These are phyloP conservation scores for Gaillardinia entomophila DNA, from an alignment of 805 yeast genomes.

Conservation along the genomic window DNA sequence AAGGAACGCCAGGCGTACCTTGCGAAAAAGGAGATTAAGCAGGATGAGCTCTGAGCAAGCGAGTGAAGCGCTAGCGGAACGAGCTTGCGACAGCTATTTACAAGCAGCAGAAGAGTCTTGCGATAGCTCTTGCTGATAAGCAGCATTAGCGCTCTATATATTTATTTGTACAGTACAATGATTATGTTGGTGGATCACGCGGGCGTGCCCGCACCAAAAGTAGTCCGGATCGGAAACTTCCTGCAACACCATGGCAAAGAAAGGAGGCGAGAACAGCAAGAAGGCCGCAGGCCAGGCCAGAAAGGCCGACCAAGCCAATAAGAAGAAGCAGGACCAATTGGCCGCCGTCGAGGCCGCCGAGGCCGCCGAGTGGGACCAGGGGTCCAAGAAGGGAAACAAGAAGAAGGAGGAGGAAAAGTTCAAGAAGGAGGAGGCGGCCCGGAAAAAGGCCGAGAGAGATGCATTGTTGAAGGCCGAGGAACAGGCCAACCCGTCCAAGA, in stretches of 20 bases:
- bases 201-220: no score
- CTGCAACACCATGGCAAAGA: conserved; percentile 37
- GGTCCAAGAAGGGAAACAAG: conserved; percentile 61
- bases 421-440: conserved; percentile 70
- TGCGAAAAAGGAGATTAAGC: not conserved
- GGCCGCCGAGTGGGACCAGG: conserved; percentile 63
- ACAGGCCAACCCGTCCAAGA: conserved; percentile 53
- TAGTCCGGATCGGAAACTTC: no score
- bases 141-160: no score
- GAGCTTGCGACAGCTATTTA: no score
- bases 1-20: conserved; percentile 7
- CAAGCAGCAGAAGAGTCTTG: no score
- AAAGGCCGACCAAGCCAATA: conserved; percentile 59
- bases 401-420: conserved; percentile 65
- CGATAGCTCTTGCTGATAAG: no score
- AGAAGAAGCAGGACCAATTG: conserved; percentile 48
- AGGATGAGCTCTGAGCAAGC: not conserved
- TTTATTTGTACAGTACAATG: no score
- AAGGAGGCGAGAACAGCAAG: conserved; percentile 45
- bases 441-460: conserved; percentile 80
- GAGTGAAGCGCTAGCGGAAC: no score
- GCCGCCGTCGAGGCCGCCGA: conserved; percentile 47
- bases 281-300: conserved; percentile 61
- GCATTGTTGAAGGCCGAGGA: conserved; percentile 60
- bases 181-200: no score